Evolutionary conservation across 257 asterid genomes (phyloP).

Genomic region (Buddleja alternifolia): DNA sequence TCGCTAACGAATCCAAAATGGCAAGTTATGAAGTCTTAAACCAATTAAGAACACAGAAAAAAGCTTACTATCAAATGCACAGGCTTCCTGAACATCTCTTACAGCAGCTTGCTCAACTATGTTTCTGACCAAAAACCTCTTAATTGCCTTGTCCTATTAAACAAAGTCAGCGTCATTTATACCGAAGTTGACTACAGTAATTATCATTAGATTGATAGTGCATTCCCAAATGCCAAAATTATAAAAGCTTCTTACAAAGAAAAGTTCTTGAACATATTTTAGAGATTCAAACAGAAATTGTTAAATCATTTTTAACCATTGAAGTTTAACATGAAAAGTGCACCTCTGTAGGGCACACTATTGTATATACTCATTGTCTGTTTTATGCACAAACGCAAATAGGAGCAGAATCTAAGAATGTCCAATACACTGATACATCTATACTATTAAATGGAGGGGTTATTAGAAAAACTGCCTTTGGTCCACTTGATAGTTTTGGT

Average conservation of each 20-base stretch:
- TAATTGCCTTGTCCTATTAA: constrained; percentile 80
- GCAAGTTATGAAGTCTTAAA: neutral
- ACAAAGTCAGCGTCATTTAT: neutral
- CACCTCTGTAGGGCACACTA: neutral
- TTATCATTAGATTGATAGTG: neutral
- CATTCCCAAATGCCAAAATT: neutral
- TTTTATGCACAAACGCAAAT: no score
- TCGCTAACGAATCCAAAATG: neutral
- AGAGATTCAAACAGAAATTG: neutral
- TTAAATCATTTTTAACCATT: neutral
- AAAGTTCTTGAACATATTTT: neutral
- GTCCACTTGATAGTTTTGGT: no score
- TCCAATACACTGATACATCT: neutral
- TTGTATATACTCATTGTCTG: neutral
- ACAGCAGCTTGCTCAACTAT: constrained; percentile 96
- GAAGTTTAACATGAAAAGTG: neutral
- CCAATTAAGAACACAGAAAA: neutral
- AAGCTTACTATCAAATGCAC: constrained; percentile 75
- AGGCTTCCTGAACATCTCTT: constrained; percentile 91
- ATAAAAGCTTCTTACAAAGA: neutral
- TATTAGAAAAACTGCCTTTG: no score
- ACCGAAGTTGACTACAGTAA: neutral
- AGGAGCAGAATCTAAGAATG: neutral
- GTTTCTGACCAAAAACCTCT: constrained; percentile 88
- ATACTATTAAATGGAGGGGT: no score